phyloP scores from a whole-genome alignment of 2,329 filamentous ascomycete genomes.

The Moelleriella libera region DNA sequence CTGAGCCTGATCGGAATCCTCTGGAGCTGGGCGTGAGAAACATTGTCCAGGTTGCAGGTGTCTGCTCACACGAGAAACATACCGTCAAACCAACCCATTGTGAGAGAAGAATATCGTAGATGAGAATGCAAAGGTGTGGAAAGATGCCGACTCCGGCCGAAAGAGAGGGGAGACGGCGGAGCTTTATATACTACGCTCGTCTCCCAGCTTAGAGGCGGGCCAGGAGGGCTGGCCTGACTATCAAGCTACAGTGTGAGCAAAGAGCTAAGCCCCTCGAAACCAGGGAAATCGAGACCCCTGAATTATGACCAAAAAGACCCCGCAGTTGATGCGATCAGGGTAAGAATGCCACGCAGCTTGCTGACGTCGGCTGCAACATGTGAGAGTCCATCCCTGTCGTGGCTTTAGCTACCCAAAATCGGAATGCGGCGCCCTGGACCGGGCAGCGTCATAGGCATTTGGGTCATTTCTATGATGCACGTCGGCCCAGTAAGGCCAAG shows the following conservation, averaged over 20 bases:
- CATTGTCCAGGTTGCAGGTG: no score
- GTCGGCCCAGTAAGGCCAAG: background rate
- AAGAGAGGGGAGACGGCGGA: background rate
- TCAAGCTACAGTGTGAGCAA: no score
- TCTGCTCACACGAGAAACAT: background rate
- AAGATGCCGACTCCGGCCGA: background rate
- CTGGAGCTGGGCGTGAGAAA: no score
- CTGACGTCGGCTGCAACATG: background rate
- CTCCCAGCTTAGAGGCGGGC: background rate
- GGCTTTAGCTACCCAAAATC: background rate
- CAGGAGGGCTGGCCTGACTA: no score
- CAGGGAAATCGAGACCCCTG: background rate
- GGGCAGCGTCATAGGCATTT: background rate
- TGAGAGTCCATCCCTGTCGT: background rate
- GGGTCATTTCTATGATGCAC: background rate
- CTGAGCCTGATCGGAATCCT: slow-evolving; percentile 9
- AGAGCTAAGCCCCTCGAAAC: background rate
- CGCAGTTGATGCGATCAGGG: background rate
- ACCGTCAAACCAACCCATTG: slow-evolving; percentile 11
- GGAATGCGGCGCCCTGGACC: background rate
- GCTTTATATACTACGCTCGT: background rate
- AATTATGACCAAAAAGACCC: background rate
- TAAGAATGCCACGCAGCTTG: background rate
- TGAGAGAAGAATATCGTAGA: background rate
- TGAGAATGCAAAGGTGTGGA: background rate